phyloP scores from a whole-genome alignment of 179 eudicot genomes.

The Beta lomatogona region DNA sequence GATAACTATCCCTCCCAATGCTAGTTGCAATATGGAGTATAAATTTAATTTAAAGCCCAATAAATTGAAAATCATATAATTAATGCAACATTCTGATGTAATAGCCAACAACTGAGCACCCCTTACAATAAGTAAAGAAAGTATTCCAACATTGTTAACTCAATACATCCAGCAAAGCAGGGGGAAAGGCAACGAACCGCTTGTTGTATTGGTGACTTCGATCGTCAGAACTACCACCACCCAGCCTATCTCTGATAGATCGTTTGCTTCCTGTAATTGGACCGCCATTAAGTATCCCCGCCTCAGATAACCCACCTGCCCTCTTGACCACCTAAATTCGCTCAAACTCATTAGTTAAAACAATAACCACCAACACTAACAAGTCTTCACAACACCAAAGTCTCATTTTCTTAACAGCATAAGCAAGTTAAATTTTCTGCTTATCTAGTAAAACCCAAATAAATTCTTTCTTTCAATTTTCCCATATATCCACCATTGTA shows the following conservation, averaged over 20 bases:
- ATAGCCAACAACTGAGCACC: background rate
- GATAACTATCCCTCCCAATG: background rate
- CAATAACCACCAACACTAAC: background rate
- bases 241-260: conserved; percentile 78
- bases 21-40: background rate
- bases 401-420: background rate
- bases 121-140: background rate
- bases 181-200: conserved; percentile 44
- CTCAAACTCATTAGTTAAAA: conserved; percentile 21
- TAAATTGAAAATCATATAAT: background rate
- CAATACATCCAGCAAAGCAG: background rate
- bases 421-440: too few relatives aligned
- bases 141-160: background rate
- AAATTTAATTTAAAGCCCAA: background rate
- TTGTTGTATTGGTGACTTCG: conserved; percentile 38
- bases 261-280: conserved; percentile 58
- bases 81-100: background rate
- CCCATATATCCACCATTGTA: background rate
- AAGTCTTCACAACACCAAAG: background rate
- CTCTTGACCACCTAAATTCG: conserved; percentile 75
- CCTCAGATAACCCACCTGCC: conserved; percentile 44
- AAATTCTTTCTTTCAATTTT: background rate
- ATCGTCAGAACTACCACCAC: conserved; percentile 45
- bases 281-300: conserved; percentile 31
- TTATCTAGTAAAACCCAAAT: background rate